Conservation (phyloP, 2,329 filamentous ascomycete genomes). For the Thelonectria blattea region DNA sequence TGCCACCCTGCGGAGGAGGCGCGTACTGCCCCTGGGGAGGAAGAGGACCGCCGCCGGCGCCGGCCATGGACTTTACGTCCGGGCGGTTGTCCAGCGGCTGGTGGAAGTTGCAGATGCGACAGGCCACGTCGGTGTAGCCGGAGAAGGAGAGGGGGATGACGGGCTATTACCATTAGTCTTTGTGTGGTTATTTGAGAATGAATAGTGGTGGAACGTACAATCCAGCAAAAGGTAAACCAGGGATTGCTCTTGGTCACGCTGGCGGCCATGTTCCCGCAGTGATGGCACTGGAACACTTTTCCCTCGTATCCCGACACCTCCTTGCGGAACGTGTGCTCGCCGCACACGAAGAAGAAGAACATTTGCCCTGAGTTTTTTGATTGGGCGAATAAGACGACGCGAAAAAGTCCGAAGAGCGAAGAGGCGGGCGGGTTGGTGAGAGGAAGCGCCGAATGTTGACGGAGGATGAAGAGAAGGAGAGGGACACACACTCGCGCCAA, state of each 20-base stretch:
- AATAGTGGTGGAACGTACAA: constrained; percentile 49
- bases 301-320: constrained; percentile 67
- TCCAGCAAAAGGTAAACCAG: constrained; percentile 83
- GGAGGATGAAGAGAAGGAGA: constrained; percentile 7
- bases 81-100: constrained; percentile 67
- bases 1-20: constrained; percentile 41
- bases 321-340: constrained; percentile 66
- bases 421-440: not conserved
- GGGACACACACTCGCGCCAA: not conserved
- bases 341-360: constrained; percentile 69
- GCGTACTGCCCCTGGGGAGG: constrained; percentile 42
- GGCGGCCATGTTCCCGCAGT: constrained; percentile 69
- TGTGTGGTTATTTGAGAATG: too few relatives aligned
- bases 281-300: constrained; percentile 67
- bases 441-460: constrained; percentile 15
- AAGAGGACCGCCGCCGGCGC: constrained; percentile 46
- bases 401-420: not conserved
- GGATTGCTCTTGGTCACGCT: constrained; percentile 67
- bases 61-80: constrained; percentile 61
- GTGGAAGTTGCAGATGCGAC: constrained; percentile 77
- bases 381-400: constrained; percentile 16
- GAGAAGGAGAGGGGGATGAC: constrained; percentile 73
- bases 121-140: constrained; percentile 72
- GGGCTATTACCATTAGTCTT: constrained; percentile 58
- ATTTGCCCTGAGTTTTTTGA: too few relatives aligned